phyloP scores from a whole-genome alignment of 2,329 filamentous ascomycete species.

The Hypoxylon sp. region DNA sequence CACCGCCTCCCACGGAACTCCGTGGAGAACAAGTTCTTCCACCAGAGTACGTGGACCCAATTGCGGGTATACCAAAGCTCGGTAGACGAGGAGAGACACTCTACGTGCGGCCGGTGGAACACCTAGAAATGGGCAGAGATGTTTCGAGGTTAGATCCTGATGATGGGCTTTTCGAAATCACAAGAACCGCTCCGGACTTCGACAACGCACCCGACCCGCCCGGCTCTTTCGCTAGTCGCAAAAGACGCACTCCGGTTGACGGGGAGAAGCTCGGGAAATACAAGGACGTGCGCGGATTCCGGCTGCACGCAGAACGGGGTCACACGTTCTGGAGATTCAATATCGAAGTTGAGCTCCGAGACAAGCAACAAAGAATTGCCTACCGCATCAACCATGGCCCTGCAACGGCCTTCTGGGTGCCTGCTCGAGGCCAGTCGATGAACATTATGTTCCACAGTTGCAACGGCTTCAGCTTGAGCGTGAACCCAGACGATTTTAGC shows the following conservation, averaged over 20 bases:
- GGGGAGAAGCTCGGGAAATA: conserved; percentile 86
- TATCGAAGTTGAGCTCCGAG: conserved; percentile 87
- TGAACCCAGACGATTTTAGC: conserved; percentile 83
- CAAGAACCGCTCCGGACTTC: conserved; percentile 66
- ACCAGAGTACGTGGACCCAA: conserved; percentile 88
- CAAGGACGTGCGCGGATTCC: conserved; percentile 84
- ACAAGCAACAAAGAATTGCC: conserved; percentile 85
- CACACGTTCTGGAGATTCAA: conserved; percentile 98
- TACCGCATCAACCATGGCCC: conserved; percentile 96
- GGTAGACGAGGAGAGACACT: conserved; percentile 87
- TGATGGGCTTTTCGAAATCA: conserved; percentile 83
- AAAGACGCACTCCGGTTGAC: conserved; percentile 70
- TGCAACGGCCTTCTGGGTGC: conserved; percentile 93
- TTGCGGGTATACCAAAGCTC: conserved; percentile 88
- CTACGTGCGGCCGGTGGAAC: conserved; percentile 90
- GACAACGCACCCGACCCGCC: conserved; percentile 63
- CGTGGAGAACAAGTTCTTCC: conserved; percentile 74
- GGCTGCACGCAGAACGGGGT: conserved; percentile 86
- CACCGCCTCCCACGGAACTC: conserved; percentile 80
- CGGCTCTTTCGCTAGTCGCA: conserved; percentile 67
- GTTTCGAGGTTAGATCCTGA: conserved; percentile 84
- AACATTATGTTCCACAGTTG: conserved; percentile 99
- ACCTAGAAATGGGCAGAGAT: conserved; percentile 82
- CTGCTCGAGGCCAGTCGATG: conserved; percentile 86
- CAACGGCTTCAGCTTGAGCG: conserved; percentile 90